Percentiles rank a stretch among this genome's conserved stretches.
Evolutionary conservation across 192 early-diverging fungal species (phyloP).

Genomic region (Spizellomyces sp.): DNA sequence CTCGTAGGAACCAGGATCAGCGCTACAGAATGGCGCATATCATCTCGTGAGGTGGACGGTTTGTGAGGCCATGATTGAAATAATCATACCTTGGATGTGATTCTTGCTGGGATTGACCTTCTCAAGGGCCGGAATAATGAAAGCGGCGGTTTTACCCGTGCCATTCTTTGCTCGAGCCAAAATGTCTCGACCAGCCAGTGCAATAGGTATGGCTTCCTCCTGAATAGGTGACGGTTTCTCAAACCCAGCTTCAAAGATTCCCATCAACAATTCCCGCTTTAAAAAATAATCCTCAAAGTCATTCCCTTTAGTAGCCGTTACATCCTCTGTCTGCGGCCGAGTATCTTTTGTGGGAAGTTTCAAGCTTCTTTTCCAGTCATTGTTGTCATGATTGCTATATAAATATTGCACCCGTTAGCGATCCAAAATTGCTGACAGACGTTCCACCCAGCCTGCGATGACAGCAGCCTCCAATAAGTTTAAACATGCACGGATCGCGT

Average conservation of each 20-base stretch:
- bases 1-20: conserved; percentile 94
- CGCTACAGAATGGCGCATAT: conserved; percentile 46
- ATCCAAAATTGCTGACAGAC: not conserved
- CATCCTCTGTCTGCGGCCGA: conserved; percentile 96
- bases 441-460: conserved; percentile 2
- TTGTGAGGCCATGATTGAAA: no score
- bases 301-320: conserved; percentile 97
- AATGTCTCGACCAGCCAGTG: conserved; percentile 92
- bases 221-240: conserved; percentile 98
- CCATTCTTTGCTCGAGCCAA: conserved; percentile 95
- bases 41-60: not conserved
- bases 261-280: conserved; percentile 96
- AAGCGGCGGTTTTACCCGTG: conserved; percentile 95
- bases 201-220: conserved; percentile 98
- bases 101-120: conserved; percentile 85
- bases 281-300: conserved; percentile 99
- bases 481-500: not conserved
- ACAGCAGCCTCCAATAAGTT: not conserved
- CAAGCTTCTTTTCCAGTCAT: conserved; percentile 52
- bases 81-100: conserved; percentile 74
- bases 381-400: conserved; percentile 15
- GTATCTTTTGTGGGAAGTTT: conserved; percentile 80
- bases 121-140: conserved; percentile 94
- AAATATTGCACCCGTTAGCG: conserved; percentile 1
- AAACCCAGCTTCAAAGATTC: conserved; percentile 98